phyloP scores from a whole-genome alignment of 2,329 filamentous ascomycete species.

The Tolypocladium ovalisporum region DNA sequence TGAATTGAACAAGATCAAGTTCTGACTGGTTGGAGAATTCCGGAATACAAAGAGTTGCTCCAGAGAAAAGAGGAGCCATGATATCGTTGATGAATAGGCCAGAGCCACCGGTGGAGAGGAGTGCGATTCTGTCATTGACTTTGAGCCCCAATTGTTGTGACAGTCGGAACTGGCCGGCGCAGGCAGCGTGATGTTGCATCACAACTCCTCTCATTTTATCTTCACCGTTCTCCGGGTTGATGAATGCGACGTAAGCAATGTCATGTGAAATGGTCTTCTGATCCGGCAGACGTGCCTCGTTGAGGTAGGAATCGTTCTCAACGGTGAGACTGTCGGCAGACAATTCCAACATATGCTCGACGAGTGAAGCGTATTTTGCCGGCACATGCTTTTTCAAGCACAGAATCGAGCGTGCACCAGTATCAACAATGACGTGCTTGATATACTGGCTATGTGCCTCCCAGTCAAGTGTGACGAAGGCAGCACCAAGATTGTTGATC shows the following conservation, averaged over 20 bases:
- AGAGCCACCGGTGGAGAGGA: neutral
- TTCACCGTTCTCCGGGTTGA: slow-evolving; percentile 4
- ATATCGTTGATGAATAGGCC: neutral
- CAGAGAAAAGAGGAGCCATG: neutral
- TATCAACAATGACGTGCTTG: neutral
- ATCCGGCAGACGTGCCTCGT: neutral
- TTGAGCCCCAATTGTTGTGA: neutral
- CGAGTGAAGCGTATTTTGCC: neutral
- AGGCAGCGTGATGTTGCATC: slow-evolving; percentile 4
- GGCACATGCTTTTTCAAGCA: neutral
- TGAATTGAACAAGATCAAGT: neutral
- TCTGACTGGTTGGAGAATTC: neutral
- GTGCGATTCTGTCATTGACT: neutral
- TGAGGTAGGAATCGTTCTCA: neutral
- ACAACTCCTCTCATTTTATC: slow-evolving; percentile 7
- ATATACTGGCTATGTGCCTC: slow-evolving; percentile 9
- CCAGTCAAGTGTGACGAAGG: slow-evolving; percentile 22
- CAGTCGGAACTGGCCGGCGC: neutral
- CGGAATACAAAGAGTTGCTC: neutral
- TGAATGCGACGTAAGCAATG: slow-evolving; percentile 7
- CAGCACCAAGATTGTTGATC: slow-evolving; percentile 22
- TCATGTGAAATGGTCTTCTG: neutral
- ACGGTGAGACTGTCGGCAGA: neutral
- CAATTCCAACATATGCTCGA: neutral
- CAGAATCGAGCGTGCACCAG: neutral